Evolutionary conservation across 2,329 filamentous ascomycete genomes (phyloP), one percentile per base, ranked within the genome.

Genomic region (Pleoardoris graminearum): DNA sequence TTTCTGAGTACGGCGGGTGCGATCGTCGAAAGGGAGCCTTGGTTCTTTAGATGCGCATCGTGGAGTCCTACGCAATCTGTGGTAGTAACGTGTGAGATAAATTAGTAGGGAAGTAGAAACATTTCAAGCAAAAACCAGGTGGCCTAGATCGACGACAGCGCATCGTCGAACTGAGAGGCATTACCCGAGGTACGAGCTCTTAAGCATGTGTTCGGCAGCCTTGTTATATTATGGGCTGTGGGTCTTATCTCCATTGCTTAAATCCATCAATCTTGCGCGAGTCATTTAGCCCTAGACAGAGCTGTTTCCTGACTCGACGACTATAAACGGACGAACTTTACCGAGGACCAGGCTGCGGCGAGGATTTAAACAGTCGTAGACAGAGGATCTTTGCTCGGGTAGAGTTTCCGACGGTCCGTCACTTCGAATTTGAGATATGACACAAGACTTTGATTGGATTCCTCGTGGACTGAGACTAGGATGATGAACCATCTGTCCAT

Each of bases 161-260:
- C 25, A 16, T 25, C 2, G 33, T 39, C 16, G 17, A 4, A 12
- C 33, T 46, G 50, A 27, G 10, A 47, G 32, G 42, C 16, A 32
- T 41, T 47, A 47, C 45, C 50, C 42, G 50, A 51, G 50, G 50
- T 47, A 42, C 11, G 16, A 10, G 17, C 7, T 47, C 42, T 19
- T 14, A 17, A 25, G 30, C 43, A 36, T 37, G 41, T 17, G 23
- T 32, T 10, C 8, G 17, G n/a, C n/a, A 33, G 30, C 30, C 48
- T 38, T 25, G 29, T 17, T n/a, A 36, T 32, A 17, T 12, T 30
- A 27, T 16, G 10, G 22, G 10, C 16, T 39, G n/a, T 21, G 19
- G 11, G 17, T 23, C 27, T 41, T 43, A 42, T 50, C 29, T 41
- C 38, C 30, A 17, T 11, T 25, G 47, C 14, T 33, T 33, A 43